These are phyloP conservation scores for Linanthus parryae DNA, from an alignment of 148 eudicot species.

Conservation along the genomic window DNA sequence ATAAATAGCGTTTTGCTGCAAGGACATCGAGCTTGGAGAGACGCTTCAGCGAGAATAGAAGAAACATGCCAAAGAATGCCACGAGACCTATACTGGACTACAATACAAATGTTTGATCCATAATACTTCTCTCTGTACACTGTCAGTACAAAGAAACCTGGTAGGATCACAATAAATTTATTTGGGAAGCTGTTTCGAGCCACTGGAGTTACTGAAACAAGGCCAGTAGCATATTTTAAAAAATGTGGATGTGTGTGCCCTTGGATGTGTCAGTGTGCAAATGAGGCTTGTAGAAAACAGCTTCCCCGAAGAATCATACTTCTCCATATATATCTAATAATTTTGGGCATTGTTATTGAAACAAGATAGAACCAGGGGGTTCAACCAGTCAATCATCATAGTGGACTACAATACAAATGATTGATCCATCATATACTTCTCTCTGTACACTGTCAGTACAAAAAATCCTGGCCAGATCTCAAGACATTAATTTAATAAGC, in stretches of 20 bases:
- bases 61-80: too few relatives aligned
- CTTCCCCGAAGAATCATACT: constrained; percentile 34
- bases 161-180: constrained; percentile 49
- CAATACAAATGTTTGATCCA: constrained; percentile 47
- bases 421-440: constrained; percentile 88
- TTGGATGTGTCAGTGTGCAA: constrained; percentile 11
- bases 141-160: constrained; percentile 97
- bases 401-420: constrained; percentile 17
- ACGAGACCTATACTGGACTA: neutral
- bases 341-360: too few relatives aligned
- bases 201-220: constrained; percentile 33
- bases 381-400: too few relatives aligned
- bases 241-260: constrained; percentile 16
- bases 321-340: too few relatives aligned
- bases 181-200: constrained; percentile 66
- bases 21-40: too few relatives aligned
- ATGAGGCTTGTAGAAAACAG: constrained; percentile 16
- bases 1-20: too few relatives aligned
- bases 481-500: constrained; percentile 59
- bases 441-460: constrained; percentile 95
- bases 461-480: constrained; percentile 93
- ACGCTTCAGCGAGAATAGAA: too few relatives aligned
- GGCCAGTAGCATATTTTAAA: constrained; percentile 12
- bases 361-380: too few relatives aligned
- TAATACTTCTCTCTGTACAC: constrained; percentile 98